A percentile compares a stretch with the other conserved stretches of the same genome.
Evolutionary conservation across 805 yeast genomes (phyloP).

Genomic region (Ogataea haglerorum): DNA sequence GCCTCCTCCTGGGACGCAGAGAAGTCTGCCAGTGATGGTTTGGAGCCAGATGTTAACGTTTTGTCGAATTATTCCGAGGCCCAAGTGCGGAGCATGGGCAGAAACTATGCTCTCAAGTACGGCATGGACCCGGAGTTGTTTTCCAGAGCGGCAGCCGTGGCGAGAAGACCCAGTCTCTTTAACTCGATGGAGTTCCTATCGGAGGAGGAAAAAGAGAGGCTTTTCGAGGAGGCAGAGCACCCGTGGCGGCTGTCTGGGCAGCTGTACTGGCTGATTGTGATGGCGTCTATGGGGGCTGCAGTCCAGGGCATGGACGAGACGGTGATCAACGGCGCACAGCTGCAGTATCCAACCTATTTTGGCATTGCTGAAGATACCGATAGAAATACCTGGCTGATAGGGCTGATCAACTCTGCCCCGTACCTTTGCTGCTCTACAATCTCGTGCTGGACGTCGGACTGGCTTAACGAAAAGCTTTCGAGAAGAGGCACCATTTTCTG

Average conservation of each 20-base stretch:
- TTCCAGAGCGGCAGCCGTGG: conserved; percentile 64
- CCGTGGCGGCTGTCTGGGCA: conserved; percentile 46
- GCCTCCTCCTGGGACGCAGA: conserved; percentile 15
- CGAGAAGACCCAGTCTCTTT: conserved; percentile 56
- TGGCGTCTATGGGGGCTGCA: conserved; percentile 75
- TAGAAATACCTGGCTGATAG: conserved; percentile 54
- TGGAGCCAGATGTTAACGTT: conserved; percentile 38
- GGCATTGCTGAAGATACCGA: conserved; percentile 46
- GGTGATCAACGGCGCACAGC: conserved; percentile 68
- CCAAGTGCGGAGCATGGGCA: conserved; percentile 67
- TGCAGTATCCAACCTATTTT: conserved; percentile 55
- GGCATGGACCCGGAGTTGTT: conserved; percentile 56
- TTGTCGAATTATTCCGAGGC: conserved; percentile 55
- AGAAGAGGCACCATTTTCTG: conserved; percentile 66
- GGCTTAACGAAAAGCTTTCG: conserved; percentile 52
- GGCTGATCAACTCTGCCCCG: conserved; percentile 68
- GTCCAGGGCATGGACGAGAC: conserved; percentile 81
- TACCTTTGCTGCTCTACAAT: conserved; percentile 60
- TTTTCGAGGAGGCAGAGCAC: conserved; percentile 44
- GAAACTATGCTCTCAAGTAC: conserved; percentile 57
- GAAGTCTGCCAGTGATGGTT: conserved; percentile 8
- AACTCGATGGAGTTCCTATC: conserved; percentile 53
- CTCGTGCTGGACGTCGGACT: conserved; percentile 64
- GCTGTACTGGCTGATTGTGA: conserved; percentile 53
- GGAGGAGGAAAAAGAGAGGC: conserved; percentile 52